A percentile compares a stretch with the other conserved stretches of the same genome.
These are phyloP conservation scores for Gossypium turneri DNA, from an alignment of 345 rosid species.

Conservation along the genomic window DNA sequence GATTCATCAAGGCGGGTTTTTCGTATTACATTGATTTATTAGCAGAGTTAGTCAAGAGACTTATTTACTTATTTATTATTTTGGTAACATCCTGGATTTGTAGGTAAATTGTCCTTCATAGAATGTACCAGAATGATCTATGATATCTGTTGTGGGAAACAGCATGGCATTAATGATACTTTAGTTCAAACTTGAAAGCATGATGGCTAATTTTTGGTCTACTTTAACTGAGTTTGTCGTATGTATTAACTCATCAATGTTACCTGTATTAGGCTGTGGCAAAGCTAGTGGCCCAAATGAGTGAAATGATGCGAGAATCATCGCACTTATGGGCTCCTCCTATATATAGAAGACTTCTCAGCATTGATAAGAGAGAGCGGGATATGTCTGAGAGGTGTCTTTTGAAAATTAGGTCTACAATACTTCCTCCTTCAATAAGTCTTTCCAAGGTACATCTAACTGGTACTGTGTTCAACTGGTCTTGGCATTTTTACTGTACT, in stretches of 20 bases:
- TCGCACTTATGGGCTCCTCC: conserved; percentile 54
- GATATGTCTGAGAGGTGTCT: conserved; percentile 50
- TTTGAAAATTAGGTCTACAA: conserved; percentile 34
- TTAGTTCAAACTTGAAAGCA: not conserved
- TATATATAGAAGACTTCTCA: conserved; percentile 50
- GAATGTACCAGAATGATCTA: not conserved
- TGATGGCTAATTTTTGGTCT: not conserved
- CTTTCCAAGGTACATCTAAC: conserved; percentile 41
- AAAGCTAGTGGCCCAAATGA: conserved; percentile 37
- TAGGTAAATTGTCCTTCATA: not conserved
- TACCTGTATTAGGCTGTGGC: conserved; percentile 38
- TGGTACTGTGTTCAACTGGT: not conserved
- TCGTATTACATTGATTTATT: not conserved
- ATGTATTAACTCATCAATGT: conserved; percentile 5
- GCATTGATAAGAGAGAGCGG: conserved; percentile 50
- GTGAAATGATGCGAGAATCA: conserved; percentile 43
- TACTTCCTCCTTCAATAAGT: conserved; percentile 41
- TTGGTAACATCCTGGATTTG: not conserved
- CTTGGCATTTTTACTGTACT: not conserved
- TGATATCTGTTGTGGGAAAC: not conserved
- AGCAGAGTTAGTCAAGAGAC: not conserved
- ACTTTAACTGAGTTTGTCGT: not conserved
- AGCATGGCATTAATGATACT: not conserved
- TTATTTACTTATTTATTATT: not conserved
- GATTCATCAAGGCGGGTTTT: not conserved